Base-by-base conservation (phyloP, 768 basidiomycete species). In the Amylocystis lapponica region DNA sequence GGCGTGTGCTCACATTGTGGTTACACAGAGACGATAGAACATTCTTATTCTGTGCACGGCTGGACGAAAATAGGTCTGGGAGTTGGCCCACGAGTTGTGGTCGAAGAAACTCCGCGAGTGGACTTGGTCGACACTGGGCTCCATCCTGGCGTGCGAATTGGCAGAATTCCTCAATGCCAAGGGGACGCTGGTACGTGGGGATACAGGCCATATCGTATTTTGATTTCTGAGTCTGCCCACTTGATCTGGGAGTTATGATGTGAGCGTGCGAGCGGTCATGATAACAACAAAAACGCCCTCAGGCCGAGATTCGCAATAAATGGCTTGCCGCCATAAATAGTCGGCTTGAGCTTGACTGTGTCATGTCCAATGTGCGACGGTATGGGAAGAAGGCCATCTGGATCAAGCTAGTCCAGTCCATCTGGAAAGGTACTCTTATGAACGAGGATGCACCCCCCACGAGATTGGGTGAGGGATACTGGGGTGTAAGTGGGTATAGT, bases 21-120 rank as follows among this genome's bases (percentile, higher is more conserved):
- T 0, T 27, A 37, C 10, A 21, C 35, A 0, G 57, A 57, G 5
- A 23, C 42, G 1, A 50, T 38, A 43, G 51, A 49, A 5, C 55
- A 59, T 59, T 14, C 46, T 59, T 1, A 46, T 46, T 1, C 40
- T 48, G 20, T 59, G 57, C 43, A 19, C 39, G 12, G 41, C 51
- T 3, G 57, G 50, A 1, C 55, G 50, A 38, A 27, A 23, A 27
- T 12, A 26, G 40, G 16, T 54, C 38, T 54, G 53, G 53, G 14
- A 39, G 10, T 30, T 51, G 6, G 44, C 41, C 9, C 27, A 46
- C 26, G 10, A 48, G 1, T 40, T 51, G 2, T 48, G 47, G 43
- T 5, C 20, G 7, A 32, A 22, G 29, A 52, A 34, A 34, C 8
- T 8, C 16, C 8, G 8, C 8, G 9, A 8, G 7, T 34, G 33